Percentiles rank a stretch among this genome's conserved stretches.
These are phyloP conservation scores for Cercospora beticola DNA, from an alignment of 2,329 filamentous ascomycete genomes.

Conservation along the genomic window DNA sequence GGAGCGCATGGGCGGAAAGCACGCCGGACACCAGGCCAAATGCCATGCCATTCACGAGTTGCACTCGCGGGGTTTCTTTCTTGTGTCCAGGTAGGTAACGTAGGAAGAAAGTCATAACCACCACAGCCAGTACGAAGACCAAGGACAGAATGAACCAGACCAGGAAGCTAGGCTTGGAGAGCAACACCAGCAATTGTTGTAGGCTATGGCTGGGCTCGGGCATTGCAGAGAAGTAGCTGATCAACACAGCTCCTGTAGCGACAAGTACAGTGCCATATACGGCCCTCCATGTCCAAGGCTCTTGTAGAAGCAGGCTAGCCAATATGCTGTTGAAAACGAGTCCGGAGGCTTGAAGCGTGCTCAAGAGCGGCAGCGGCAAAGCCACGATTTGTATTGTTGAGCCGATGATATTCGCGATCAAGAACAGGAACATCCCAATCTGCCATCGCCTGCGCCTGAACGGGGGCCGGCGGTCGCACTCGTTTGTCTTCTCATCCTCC, in stretches of 20 bases:
- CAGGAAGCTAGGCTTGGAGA: slow-evolving; percentile 73
- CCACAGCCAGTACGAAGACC: slow-evolving; percentile 67
- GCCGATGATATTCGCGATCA: slow-evolving; percentile 88
- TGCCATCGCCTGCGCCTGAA: slow-evolving; percentile 93
- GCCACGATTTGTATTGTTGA: slow-evolving; percentile 98
- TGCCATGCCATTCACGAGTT: slow-evolving; percentile 74
- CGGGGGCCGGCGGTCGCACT: slow-evolving; percentile 77
- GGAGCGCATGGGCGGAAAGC: slow-evolving; percentile 85
- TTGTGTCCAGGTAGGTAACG: slow-evolving; percentile 32
- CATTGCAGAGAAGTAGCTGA: slow-evolving; percentile 91
- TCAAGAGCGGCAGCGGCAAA: slow-evolving; percentile 87
- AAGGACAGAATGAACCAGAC: slow-evolving; percentile 84
- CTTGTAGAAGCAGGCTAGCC: slow-evolving; percentile 85
- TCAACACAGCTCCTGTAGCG: slow-evolving; percentile 81
- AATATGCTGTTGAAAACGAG: slow-evolving; percentile 98
- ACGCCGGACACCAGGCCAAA: slow-evolving; percentile 89
- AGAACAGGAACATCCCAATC: slow-evolving; percentile 93
- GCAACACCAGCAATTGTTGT: slow-evolving; percentile 72
- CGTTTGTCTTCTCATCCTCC: slow-evolving; percentile 85
- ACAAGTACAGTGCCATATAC: slow-evolving; percentile 85
- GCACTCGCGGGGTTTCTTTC: slow-evolving; percentile 42
- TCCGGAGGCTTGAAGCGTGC: slow-evolving; percentile 90
- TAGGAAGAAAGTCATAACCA: slow-evolving; percentile 58
- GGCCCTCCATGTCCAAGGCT: slow-evolving; percentile 94
- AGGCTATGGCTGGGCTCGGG: slow-evolving; percentile 88